These are phyloP conservation scores for Curvularia hawaiiensis DNA, from an alignment of 2,329 filamentous ascomycete species.

Conservation along the genomic window DNA sequence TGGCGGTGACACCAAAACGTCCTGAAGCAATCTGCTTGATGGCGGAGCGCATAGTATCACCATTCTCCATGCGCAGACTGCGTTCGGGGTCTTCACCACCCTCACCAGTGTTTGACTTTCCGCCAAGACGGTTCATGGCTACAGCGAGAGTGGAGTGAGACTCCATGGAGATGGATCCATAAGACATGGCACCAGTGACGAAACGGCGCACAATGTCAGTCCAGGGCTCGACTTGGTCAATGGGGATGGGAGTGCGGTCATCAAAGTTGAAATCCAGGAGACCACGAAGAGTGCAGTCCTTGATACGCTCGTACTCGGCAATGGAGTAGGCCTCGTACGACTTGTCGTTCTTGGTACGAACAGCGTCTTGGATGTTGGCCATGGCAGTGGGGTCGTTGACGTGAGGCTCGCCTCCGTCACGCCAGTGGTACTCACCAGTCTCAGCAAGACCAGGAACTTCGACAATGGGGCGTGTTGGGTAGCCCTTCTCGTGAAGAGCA, in stretches of 20 bases:
- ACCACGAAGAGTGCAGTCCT: conserved; percentile 91
- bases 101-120: conserved; percentile 97
- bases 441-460: conserved; percentile 82
- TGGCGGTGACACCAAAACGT: conserved; percentile 93
- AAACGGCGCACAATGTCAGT: conserved; percentile 96
- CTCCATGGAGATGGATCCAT: conserved; percentile 98
- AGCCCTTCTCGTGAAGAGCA: conserved; percentile 92
- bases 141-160: conserved; percentile 94
- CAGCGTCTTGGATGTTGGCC: conserved; percentile 95
- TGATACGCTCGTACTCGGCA: conserved; percentile 94
- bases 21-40: conserved; percentile 98
- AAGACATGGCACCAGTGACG: conserved; percentile 97
- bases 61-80: conserved; percentile 83
- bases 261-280: conserved; percentile 97
- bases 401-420: conserved; percentile 92
- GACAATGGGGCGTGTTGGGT: conserved; percentile 77
- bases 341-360: conserved; percentile 96
- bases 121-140: conserved; percentile 94
- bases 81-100: conserved; percentile 95
- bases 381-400: conserved; percentile 95
- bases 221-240: conserved; percentile 98
- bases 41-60: conserved; percentile 94
- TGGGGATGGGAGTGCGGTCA: conserved; percentile 80
- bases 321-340: conserved; percentile 96
- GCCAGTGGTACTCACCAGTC: conserved; percentile 98